phyloP scores from a whole-genome alignment of 352 stramenopile species.

The Phytophthora rubi region DNA sequence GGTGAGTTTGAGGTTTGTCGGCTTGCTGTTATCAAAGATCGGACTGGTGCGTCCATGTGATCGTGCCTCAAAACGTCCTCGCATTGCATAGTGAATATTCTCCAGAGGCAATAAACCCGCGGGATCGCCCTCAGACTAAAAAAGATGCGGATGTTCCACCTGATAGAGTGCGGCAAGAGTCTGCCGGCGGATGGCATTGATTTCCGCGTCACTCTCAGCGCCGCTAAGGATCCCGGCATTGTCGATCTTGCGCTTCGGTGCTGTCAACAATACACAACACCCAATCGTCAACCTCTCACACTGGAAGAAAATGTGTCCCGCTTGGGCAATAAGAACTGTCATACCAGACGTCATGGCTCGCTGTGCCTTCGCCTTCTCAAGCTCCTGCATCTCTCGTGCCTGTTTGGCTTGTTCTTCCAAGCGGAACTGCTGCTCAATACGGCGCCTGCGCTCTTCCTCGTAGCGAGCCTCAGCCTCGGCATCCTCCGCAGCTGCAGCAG shows the following conservation, averaged over 20 bases:
- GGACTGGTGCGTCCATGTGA: conserved; percentile 8
- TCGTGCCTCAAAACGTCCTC: conserved; percentile 21
- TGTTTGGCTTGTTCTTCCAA: conserved; percentile 71
- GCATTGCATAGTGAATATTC: conserved; percentile 11
- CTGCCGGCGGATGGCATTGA: conserved; percentile 58
- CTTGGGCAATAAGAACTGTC: neutral
- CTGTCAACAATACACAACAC: neutral
- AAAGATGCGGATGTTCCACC: conserved; percentile 68
- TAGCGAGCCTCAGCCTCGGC: conserved; percentile 41
- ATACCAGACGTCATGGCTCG: conserved; percentile 33
- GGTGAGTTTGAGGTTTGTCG: conserved; percentile 16
- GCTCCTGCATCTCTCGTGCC: conserved; percentile 52
- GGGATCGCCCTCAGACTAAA: conserved; percentile 25
- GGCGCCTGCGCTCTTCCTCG: conserved; percentile 47
- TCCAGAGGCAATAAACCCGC: conserved; percentile 7
- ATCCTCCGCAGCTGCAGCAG: conserved; percentile 46
- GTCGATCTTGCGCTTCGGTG: conserved; percentile 62
- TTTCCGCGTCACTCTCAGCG: conserved; percentile 41
- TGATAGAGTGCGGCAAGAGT: conserved; percentile 72
- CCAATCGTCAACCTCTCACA: neutral
- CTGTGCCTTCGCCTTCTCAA: conserved; percentile 32
- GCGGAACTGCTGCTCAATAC: conserved; percentile 70
- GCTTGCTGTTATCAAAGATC: conserved; percentile 26
- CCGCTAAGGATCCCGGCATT: conserved; percentile 20
- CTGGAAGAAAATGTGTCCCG: neutral